Percentiles rank a stretch among this genome's conserved stretches.
phyloP scores from a whole-genome alignment of 2,329 filamentous ascomycete genomes.

The Massarina eburnea region DNA sequence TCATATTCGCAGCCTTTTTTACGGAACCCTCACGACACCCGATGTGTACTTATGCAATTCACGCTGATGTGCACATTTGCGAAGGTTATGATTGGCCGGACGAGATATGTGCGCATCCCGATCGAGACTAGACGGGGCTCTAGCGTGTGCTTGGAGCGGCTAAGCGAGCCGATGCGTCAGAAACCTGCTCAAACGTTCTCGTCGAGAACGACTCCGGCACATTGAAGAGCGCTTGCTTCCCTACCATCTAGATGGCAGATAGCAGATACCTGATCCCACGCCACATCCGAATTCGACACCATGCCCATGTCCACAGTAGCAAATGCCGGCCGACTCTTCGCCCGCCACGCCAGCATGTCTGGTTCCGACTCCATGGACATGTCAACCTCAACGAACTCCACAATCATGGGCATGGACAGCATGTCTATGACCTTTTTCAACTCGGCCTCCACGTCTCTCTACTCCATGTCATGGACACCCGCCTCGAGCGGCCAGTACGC shows the following conservation, averaged over 20 bases:
- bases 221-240: neutral
- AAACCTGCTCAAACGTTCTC: neutral
- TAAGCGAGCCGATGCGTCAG: neutral
- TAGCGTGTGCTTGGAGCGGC: neutral
- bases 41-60: no score
- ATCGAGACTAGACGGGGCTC: neutral
- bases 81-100: neutral
- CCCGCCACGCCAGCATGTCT: slow-evolving; percentile 1
- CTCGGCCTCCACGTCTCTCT: slow-evolving; percentile 62
- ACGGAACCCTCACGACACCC: no score
- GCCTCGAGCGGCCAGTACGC: slow-evolving; percentile 69
- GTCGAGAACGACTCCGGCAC: no score
- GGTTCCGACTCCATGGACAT: slow-evolving; percentile 12
- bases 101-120: neutral
- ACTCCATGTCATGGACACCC: slow-evolving; percentile 72
- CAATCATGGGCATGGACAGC: slow-evolving; percentile 11
- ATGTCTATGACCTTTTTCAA: slow-evolving; percentile 67
- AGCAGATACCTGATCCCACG: neutral
- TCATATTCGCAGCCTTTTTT: no score
- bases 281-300: neutral
- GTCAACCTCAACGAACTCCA: slow-evolving; percentile 21
- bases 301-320: slow-evolving; percentile 1
- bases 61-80: neutral
- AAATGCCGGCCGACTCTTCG: slow-evolving; percentile 11
- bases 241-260: neutral